phyloP scores from a whole-genome alignment of 2,329 filamentous ascomycete species.

The Colletotrichum chlorophyti region DNA sequence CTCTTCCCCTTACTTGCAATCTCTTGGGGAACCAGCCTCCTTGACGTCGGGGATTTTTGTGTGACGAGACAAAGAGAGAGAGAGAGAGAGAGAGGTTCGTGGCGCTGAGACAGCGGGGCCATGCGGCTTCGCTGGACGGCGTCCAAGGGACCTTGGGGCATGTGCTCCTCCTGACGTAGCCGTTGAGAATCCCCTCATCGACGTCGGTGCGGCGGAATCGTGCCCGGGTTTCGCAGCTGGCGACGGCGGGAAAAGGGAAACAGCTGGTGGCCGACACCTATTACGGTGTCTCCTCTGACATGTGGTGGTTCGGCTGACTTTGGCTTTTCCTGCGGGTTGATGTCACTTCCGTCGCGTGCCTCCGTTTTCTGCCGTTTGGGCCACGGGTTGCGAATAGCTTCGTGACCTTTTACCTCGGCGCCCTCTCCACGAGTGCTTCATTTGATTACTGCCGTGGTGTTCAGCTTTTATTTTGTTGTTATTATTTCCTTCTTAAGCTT shows the following conservation, averaged over 20 bases:
- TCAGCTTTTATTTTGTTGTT: not conserved
- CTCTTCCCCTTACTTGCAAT: not conserved
- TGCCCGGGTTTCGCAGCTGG: constrained; percentile 3
- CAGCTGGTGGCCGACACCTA: no score
- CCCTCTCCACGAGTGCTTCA: no score
- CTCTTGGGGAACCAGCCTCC: no score
- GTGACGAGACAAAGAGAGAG: no score
- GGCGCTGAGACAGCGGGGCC: constrained; percentile 19
- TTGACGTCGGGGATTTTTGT: no score
- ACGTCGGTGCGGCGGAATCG: constrained; percentile 12
- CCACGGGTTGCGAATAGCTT: constrained; percentile 15
- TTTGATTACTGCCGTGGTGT: no score
- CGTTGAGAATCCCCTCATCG: constrained; percentile 11
- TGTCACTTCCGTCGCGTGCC: constrained; percentile 19
- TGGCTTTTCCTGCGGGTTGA: constrained; percentile 10
- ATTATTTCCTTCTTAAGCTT: no score
- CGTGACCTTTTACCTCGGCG: constrained; percentile 17
- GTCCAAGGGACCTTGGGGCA: constrained; percentile 4
- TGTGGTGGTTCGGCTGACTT: constrained; percentile 13
- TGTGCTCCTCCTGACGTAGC: constrained; percentile 23
- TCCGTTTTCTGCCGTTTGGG: constrained; percentile 11
- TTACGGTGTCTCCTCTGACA: not conserved
- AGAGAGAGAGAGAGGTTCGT: constrained; percentile 4
- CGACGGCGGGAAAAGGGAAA: no score
- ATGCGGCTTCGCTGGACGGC: not conserved